These are phyloP conservation scores for Fusarium heterosporum DNA, from an alignment of 2,329 filamentous ascomycete genomes.

Conservation along the genomic window DNA sequence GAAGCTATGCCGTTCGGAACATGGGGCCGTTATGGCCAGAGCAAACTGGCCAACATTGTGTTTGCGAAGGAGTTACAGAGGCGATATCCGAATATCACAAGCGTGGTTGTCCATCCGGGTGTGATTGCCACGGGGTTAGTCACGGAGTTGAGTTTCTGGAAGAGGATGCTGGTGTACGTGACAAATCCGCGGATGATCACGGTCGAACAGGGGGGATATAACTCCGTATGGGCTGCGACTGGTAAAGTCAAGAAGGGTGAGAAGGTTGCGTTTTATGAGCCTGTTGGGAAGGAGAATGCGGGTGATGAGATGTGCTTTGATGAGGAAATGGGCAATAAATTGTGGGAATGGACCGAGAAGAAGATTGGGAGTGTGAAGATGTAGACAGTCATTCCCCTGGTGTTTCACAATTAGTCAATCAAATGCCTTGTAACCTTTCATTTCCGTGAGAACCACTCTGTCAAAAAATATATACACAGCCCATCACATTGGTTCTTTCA, in stretches of 20 bases:
- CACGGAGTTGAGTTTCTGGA: constrained; percentile 40
- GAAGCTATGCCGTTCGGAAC: constrained; percentile 49
- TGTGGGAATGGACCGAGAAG: constrained; percentile 56
- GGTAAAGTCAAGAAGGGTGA: constrained; percentile 25
- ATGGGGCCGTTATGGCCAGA: constrained; percentile 62
- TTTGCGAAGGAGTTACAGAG: constrained; percentile 59
- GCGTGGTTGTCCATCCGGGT: constrained; percentile 63
- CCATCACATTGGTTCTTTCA: neutral
- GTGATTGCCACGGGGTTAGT: constrained; percentile 50
- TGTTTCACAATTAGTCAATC: neutral
- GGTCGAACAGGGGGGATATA: constrained; percentile 48
- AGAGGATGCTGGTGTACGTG: constrained; percentile 43
- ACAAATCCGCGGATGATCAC: constrained; percentile 43
- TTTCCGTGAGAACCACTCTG: constrained; percentile 32
- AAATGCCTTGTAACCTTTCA: constrained; percentile 35
- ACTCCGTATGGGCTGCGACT: constrained; percentile 51
- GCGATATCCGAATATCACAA: constrained; percentile 56
- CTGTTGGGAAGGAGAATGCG: constrained; percentile 43
- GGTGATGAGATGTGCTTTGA: constrained; percentile 44
- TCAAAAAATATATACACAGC: constrained; percentile 46
- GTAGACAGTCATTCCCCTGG: neutral
- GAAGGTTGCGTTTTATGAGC: constrained; percentile 46
- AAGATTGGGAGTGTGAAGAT: constrained; percentile 15
- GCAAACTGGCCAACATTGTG: constrained; percentile 63
- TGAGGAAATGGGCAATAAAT: constrained; percentile 48